Evolutionary conservation across 257 asterid genomes (phyloP), one percentile per base, ranked within the genome.

Genomic region (Ilex asprella): DNA sequence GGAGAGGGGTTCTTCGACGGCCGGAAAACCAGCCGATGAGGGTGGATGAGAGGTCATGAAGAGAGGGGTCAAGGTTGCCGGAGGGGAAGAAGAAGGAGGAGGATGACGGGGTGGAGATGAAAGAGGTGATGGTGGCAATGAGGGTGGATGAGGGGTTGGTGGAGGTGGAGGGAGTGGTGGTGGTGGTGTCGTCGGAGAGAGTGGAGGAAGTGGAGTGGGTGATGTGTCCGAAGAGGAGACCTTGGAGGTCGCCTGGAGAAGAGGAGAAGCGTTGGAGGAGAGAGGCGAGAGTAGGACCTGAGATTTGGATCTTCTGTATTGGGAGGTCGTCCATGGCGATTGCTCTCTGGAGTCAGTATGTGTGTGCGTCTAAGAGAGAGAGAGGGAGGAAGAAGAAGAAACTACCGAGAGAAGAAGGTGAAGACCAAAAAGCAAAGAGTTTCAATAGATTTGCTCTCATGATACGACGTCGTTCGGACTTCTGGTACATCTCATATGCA

Each of bases 211-310:
- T 72, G 78, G 90, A 72, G 73, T 74, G 30, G 16, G 87, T 52
- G 65, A 86, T 70, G 63, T 75, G 74, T 78, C 98, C 98, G 66
- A 77, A 82, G 57, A 91, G 83, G 39, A 79, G 84, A 68, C 96
- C 98, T 70, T 91, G 95, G 67, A 81, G 53, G 76, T 89, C 89
- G 2, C 83, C 89, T 59, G 81, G 46, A 57, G 88, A 64, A 50
- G 91, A 64, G 82, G 82, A 73, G 75, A 89, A 75, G 39, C 89
- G 96, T 74, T 88, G 85, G 88, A 91, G 89, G 63, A 88, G 81
- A 67, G 96, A 77, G 14, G 96, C 83, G 7, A 91, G 41, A 55
- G 94, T 67, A 56, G 98, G 84, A 70, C 91, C 89, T 32, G 94
- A 65, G 39, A 88, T 78, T 56, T 84, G 89, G 73, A 88, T 78